Evolutionary conservation across 2,329 filamentous ascomycete genomes (phyloP).

Genomic region (Onygenales sp.): DNA sequence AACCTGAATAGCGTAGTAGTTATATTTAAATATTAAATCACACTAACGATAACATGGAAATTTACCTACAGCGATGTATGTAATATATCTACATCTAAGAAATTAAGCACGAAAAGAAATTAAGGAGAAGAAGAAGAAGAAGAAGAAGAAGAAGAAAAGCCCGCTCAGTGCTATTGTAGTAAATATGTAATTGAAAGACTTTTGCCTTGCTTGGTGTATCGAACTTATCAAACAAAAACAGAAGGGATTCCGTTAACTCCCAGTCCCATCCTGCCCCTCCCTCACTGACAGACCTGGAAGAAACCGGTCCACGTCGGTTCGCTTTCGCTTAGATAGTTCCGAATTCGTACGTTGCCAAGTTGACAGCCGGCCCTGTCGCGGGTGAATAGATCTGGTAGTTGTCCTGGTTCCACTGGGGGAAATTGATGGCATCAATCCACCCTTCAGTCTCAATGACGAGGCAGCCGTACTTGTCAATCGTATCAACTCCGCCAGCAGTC

Average conservation of each 20-base stretch:
- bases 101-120: too few species aligned
- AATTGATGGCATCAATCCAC: constrained; percentile 89
- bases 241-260: neutral
- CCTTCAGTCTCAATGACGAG: constrained; percentile 87
- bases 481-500: constrained; percentile 38
- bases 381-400: constrained; percentile 33
- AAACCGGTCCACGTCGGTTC: neutral
- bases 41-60: too few species aligned
- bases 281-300: neutral
- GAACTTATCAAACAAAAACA: neutral
- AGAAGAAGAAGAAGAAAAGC: too few species aligned
- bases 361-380: constrained; percentile 29
- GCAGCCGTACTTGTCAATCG: constrained; percentile 63
- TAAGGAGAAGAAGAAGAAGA: too few species aligned
- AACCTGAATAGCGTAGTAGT: too few species aligned
- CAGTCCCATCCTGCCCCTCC: neutral
- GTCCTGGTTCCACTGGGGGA: constrained; percentile 71
- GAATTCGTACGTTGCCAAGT: constrained; percentile 37
- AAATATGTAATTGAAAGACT: neutral
- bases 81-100: too few species aligned
- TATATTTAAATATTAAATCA: too few species aligned
- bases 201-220: neutral
- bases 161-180: neutral
- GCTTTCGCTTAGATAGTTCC: constrained; percentile 23
- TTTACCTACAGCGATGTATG: too few species aligned